These are phyloP conservation scores for Leucocoprinus leucothites DNA, from an alignment of 768 basidiomycete genomes.

Conservation along the genomic window DNA sequence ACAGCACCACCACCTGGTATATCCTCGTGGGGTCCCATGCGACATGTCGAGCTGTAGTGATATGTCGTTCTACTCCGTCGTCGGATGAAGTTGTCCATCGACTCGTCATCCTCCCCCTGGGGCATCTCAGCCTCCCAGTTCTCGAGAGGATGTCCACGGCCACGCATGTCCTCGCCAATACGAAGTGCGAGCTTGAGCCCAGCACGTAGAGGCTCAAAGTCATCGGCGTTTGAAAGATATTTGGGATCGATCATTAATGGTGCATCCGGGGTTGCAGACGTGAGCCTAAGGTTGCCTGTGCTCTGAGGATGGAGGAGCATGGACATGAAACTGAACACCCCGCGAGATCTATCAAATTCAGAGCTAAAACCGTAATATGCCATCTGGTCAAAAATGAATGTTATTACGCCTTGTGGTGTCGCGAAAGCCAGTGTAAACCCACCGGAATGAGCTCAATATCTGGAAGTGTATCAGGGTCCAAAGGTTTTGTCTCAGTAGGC, in stretches of 20 bases:
- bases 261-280: conserved; percentile 38
- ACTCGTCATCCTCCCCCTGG: conserved; percentile 37
- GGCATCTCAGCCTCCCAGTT: conserved; percentile 36
- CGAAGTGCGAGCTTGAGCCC: conserved; percentile 36
- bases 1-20: conserved; percentile 32
- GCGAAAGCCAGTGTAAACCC: not conserved
- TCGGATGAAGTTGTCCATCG: conserved; percentile 33
- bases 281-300: conserved; percentile 35
- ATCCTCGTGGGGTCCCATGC: conserved; percentile 39
- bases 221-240: conserved; percentile 41
- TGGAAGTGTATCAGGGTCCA: conserved; percentile 24
- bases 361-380: not conserved
- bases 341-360: conserved; percentile 16
- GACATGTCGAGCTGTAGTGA: conserved; percentile 44
- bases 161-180: conserved; percentile 37
- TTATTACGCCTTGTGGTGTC: not conserved
- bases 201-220: conserved; percentile 38
- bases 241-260: conserved; percentile 42
- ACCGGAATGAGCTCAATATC: conserved; percentile 37
- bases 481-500: conserved; percentile 16
- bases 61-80: conserved; percentile 42
- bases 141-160: conserved; percentile 24
- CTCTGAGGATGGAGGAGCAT: conserved; percentile 34
- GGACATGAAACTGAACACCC: conserved; percentile 21
- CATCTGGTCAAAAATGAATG: not conserved